Evolutionary conservation across 495 filamentous ascomycete species (phyloP), one percentile per base, ranked within the genome.

Genomic region (Penicillium cataractarum): DNA sequence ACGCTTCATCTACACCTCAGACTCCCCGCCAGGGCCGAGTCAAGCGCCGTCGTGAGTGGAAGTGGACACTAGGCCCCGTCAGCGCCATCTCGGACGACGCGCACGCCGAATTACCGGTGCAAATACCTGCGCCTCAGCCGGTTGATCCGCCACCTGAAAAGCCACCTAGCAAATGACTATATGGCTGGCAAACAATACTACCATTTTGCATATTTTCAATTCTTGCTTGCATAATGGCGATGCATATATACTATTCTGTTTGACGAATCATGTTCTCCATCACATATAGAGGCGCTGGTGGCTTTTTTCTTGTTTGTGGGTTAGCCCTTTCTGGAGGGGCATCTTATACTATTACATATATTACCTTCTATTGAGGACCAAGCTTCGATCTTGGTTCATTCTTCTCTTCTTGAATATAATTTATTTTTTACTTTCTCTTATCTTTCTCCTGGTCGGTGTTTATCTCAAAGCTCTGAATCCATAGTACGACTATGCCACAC

Each of bases 11-110:
- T 9, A 81, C 74, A 42, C 81, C 84, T 1, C 78, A 79, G 39
- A 85, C 82, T 9, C 82, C 84, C 4, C 74, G 78, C 5, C 80
- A 81, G 24, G 75, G 72, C 26, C 78, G 83, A 3, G 69, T 68
- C 57, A 86, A 86, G 57, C 80, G 81, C 24, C 77, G 80, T 5
- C 69, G 84, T 21, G 79, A 84, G 67, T 87, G 85, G 85, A 71
- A 74, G 53, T 87, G 85, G 85, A 87, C 85, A 4, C 65, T 87
- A 17, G 83, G 77, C 0, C 79, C 84, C 7, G 24, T 78, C 5
- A 60, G 73, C 3, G 42, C 61, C 12, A 13, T 17, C 29, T 33
- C 51, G 5, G 48, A 35, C 15, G 58, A 42, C 1, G 13, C 12
- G 3, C 32, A 53, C 35, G 9, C 50, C 2, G 37, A 27, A 17